Percentiles rank a stretch among this genome's conserved stretches.
Conservation (phyloP, 2,329 filamentous ascomycete species). For the Cryphonectria nitschkei region DNA sequence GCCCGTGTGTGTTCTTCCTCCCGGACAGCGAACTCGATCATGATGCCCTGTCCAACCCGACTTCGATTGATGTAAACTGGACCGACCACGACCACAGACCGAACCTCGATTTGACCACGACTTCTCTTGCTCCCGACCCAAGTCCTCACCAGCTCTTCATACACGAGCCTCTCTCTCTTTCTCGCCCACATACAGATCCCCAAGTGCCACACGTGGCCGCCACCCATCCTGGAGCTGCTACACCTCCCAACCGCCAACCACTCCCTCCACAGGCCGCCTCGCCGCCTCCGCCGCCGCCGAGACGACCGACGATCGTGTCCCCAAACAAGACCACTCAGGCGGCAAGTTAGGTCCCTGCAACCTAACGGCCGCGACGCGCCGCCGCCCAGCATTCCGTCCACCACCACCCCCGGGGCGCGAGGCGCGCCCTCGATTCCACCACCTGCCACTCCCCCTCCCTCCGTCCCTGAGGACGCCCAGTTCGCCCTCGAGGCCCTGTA, state of each 20-base stretch:
- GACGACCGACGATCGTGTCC: conserved; percentile 5
- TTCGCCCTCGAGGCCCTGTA: conserved; percentile 59
- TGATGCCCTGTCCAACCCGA: not conserved
- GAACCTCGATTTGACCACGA: not conserved
- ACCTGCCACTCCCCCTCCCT: conserved; percentile 7
- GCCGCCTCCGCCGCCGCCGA: conserved; percentile 7
- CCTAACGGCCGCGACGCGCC: conserved; percentile 26
- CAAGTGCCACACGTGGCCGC: not conserved
- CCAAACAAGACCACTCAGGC: conserved; percentile 11
- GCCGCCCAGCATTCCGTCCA: conserved; percentile 29
- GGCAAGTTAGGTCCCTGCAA: conserved; percentile 29
- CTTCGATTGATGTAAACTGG: not conserved
- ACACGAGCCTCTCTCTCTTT: not conserved
- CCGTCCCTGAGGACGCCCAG: conserved; percentile 34
- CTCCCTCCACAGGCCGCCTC: not conserved
- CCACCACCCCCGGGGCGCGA: conserved; percentile 14
- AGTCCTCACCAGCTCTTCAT: not conserved
- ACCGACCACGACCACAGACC: not conserved
- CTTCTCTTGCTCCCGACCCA: not conserved
- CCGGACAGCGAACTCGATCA: not conserved
- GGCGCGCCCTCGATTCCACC: conserved; percentile 19
- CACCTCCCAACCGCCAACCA: not conserved
- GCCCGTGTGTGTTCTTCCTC: not conserved
- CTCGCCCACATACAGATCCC: not conserved
- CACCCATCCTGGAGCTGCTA: conserved; percentile 16